Base-by-base conservation (phyloP, 257 asterid genomes). In the Prunella vulgaris region DNA sequence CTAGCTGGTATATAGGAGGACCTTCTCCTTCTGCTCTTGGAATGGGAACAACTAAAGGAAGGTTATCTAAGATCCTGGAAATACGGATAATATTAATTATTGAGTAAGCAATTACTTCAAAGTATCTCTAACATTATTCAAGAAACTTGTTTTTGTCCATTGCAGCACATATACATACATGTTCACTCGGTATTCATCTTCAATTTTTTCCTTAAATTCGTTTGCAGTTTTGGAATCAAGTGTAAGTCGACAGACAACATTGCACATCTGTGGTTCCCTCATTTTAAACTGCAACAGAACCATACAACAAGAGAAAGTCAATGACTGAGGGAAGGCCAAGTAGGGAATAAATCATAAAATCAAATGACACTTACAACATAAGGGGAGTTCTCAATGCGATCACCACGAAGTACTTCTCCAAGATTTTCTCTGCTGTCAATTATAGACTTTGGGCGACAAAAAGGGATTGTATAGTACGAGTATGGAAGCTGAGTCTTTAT, bases 371-470 rank as follows among this genome's bases (percentile, higher is more conserved):
- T 32, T 5, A 88, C 92, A 80, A 69, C 71, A 69, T 71, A 88
- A 59, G 81, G 87, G 37, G 95, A 86, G 79, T 85, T 88, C 84
- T 88, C 92, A 42, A 88, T 86, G 64, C 92, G 87, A 73, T 87
- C 95, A 22, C 95, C 95, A 66, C 86, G 95, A 54, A 88, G 95
- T 49, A 88, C 95, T 79, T 88, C 95, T 58, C 95, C 95, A 44
- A 88, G 95, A 79, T 86, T 88, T 72, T 88, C 95, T 77, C 88
- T 82, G 64, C 88, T 88, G 61, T 88, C 95, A 46, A 86, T 71
- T 58, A 85, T 81, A 57, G 69, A 60, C 56, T 74, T 72, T 52
- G 95, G 95, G 49, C 30, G 85, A 44, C 95, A 88, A 49, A 82
- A 88, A 44, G 88, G 90, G 62, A 86, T 78, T 64, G 92, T 79